Evolutionary conservation across 306 rosid species (phyloP), one percentile per base, ranked within the genome.

Genomic region (Prinsepia uniflora): DNA sequence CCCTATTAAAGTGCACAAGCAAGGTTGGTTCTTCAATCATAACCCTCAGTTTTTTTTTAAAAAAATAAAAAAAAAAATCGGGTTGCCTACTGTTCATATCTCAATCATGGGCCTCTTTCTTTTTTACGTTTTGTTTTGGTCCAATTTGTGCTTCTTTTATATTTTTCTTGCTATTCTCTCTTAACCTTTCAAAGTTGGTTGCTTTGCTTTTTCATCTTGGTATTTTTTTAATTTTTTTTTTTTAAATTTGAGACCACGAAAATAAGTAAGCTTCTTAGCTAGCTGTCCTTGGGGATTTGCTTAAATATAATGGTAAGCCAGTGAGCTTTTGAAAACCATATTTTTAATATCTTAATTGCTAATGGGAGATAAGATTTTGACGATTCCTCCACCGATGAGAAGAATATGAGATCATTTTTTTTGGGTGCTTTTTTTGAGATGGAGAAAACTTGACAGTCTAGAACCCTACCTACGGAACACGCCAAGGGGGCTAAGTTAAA

Each of bases 341-440:
- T 11, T 30, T 30, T 30, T 30, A 30, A 14, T 63, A 59, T 46
- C 54, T 55, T 55, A 34, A 19, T 54, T 13, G 41, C 40, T 52
- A 49, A 68, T 54, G 74, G 36, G 36, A 65, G 82, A 76, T 82
- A 82, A 73, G 80, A 63, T 65, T 30, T 68, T 80, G 80, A 70
- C 71, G 80, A 82, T 82, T 76, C 80, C 68, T 63, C 83, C 88
- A 76, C 86, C 86, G 52, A 14, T 50, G 78, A 49, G 84, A 76
- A 81, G 78, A 78, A 75, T 78, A 60, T 72, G 76, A 71, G 6
- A 30, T 30, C 36, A 1, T 30, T 30, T 30, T 30, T 30, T 40
- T 72, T 79, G 75, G 75, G 61, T 74, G 75, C 83, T 76, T 79
- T 82, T 76, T 81, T 73, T 65, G 54, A 48, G 61, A 45, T 17